These are phyloP conservation scores for Neopestalotiopsis sp. DNA, from an alignment of 2,329 filamentous ascomycete genomes.

Conservation along the genomic window DNA sequence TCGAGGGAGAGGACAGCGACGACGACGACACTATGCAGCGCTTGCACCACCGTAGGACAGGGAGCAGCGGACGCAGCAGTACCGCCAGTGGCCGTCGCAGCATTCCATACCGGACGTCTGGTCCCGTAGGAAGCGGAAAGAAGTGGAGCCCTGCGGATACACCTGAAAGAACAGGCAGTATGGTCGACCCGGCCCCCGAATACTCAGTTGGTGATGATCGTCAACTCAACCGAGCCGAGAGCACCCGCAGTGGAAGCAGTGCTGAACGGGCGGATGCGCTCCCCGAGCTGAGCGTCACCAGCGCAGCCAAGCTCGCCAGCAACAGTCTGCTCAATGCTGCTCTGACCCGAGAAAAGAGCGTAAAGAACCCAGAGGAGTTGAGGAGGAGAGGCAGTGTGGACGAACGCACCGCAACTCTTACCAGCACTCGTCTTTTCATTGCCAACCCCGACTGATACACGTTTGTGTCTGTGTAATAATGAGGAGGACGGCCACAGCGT, in stretches of 20 bases:
- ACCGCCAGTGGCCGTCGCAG: constrained; percentile 57
- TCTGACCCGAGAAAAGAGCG: constrained; percentile 67
- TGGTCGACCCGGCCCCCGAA: constrained; percentile 47
- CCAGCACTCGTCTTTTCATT: constrained; percentile 76
- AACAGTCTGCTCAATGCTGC: constrained; percentile 64
- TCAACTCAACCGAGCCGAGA: constrained; percentile 44
- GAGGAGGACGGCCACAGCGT: neutral
- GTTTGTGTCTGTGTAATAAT: neutral
- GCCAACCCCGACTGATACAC: constrained; percentile 74
- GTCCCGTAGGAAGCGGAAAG: constrained; percentile 45
- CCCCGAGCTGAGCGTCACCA: constrained; percentile 52
- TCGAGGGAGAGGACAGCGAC: constrained; percentile 85
- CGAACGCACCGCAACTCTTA: constrained; percentile 79
- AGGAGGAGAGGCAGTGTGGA: constrained; percentile 81
- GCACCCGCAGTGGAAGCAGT: constrained; percentile 60
- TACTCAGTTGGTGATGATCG: constrained; percentile 34
- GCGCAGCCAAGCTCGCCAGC: constrained; percentile 55
- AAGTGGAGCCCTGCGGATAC: constrained; percentile 60
- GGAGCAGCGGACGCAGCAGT: constrained; percentile 78
- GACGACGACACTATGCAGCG: constrained; percentile 65
- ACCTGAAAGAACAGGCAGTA: constrained; percentile 58
- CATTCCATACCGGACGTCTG: constrained; percentile 56
- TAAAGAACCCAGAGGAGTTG: constrained; percentile 73
- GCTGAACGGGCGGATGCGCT: constrained; percentile 66
- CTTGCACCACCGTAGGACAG: constrained; percentile 70